Percentiles rank a stretch among this genome's conserved stretches.
Evolutionary conservation across 345 rosid species (phyloP).

Genomic region (Toxicodendron radicans): DNA sequence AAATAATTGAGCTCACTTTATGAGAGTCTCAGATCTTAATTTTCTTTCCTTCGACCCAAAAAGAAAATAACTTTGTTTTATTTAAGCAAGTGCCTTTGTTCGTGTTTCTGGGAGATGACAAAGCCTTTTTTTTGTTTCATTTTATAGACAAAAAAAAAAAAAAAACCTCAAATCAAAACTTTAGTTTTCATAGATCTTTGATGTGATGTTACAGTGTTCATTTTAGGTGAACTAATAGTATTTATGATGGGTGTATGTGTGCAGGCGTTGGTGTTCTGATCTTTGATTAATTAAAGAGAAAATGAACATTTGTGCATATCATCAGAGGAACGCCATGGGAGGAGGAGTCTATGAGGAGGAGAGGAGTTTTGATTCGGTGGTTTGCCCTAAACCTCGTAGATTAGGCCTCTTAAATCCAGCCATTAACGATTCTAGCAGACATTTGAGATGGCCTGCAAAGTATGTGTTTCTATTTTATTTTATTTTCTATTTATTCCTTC

Average conservation of each 20-base stretch:
- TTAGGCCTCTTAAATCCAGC: slow-evolving; percentile 39
- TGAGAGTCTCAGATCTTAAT: no score
- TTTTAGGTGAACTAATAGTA: neutral
- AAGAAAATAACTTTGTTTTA: no score
- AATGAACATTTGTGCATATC: slow-evolving; percentile 31
- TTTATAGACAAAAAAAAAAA: no score
- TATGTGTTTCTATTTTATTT: slow-evolving; percentile 7
- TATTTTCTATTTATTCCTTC: neutral
- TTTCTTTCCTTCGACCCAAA: no score
- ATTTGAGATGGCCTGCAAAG: slow-evolving; percentile 30
- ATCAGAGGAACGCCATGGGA: slow-evolving; percentile 41
- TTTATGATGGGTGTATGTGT: neutral
- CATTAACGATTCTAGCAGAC: slow-evolving; percentile 25
- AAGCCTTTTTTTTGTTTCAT: no score
- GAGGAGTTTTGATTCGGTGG: slow-evolving; percentile 40
- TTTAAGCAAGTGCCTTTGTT: no score
- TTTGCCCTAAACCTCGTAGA: slow-evolving; percentile 68
- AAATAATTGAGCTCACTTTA: no score
- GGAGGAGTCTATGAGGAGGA: slow-evolving; percentile 43
- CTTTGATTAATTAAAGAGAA: slow-evolving; percentile 8
- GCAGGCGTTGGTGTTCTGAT: slow-evolving; percentile 16
- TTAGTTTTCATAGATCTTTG: no score
- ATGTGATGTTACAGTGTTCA: no score
- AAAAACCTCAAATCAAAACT: no score
- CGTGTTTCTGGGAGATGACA: no score